These are phyloP conservation scores for Fraxinus floribunda DNA, from an alignment of 305 asterid genomes.

Conservation along the genomic window DNA sequence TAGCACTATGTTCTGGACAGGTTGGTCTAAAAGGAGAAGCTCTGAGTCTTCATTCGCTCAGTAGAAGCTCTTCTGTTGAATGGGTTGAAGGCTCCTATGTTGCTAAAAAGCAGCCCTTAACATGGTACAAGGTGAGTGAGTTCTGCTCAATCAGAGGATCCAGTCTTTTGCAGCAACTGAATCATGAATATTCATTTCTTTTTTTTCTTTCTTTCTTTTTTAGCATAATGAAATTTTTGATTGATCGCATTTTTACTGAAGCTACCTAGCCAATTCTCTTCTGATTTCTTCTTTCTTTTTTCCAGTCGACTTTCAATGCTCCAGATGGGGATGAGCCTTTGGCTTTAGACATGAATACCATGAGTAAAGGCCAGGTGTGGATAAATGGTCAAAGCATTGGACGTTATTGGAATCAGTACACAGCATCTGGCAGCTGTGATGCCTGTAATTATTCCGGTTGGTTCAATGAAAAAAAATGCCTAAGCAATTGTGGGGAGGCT, in stretches of 20 bases:
- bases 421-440: constrained; percentile 71
- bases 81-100: constrained; percentile 82
- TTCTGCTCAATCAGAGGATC: neutral
- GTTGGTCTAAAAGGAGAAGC: constrained; percentile 92
- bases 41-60: constrained; percentile 82
- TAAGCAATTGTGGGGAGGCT: constrained; percentile 76
- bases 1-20: constrained; percentile 36
- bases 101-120: constrained; percentile 77
- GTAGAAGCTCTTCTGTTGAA: constrained; percentile 86
- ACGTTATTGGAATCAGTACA: constrained; percentile 85
- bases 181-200: neutral
- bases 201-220: too few relatives aligned
- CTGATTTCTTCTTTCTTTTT: constrained; percentile 6
- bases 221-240: neutral
- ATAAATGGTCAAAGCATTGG: constrained; percentile 85
- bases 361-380: constrained; percentile 99
- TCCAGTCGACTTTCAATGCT: constrained; percentile 75
- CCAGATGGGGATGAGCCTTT: constrained; percentile 80
- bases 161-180: neutral
- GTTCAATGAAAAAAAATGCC: constrained; percentile 78
- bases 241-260: neutral
- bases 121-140: constrained; percentile 92
- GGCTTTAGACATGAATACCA: constrained; percentile 84
- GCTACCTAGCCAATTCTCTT: neutral
- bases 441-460: constrained; percentile 78